Conservation (phyloP, 768 basidiomycete species). For the Punctularia strigosozonata region DNA sequence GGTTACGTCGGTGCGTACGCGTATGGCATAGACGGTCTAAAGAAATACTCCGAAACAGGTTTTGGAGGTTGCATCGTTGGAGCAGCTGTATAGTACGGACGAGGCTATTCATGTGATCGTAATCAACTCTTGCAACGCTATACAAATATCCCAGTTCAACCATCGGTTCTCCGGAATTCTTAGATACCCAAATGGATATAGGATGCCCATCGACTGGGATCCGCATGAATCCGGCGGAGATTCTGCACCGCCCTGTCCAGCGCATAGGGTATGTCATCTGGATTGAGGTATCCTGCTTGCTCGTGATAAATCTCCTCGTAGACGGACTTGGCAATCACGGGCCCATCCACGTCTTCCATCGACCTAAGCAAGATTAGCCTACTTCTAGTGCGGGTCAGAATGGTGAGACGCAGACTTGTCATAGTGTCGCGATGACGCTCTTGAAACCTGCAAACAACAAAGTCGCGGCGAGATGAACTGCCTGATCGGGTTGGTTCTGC, state of each 20-base stretch:
- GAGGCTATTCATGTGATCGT: too few species aligned
- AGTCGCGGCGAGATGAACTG: conserved; percentile 6
- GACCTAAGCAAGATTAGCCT: too few species aligned
- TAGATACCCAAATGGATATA: background rate
- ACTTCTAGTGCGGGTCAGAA: too few species aligned
- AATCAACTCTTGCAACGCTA: too few species aligned
- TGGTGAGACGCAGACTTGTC: too few species aligned
- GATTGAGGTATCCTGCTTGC: background rate
- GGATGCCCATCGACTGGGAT: background rate
- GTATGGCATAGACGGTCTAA: conserved; percentile 3
- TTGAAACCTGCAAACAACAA: conserved; percentile 2
- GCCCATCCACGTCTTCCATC: background rate
- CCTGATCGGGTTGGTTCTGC: conserved; percentile 4
- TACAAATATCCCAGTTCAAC: too few species aligned
- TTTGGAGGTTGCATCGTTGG: too few species aligned
- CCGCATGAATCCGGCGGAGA: background rate
- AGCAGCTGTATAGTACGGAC: too few species aligned
- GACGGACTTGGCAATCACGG: background rate
- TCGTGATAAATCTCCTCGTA: background rate
- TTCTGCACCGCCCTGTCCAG: background rate
- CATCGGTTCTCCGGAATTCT: too few species aligned
- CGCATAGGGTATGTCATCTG: background rate
- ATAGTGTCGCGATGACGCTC: conserved; percentile 5
- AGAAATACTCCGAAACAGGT: conserved; percentile 6
- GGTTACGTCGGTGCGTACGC: conserved; percentile 9